Conservation (phyloP, 1,284 basidiomycete species). For the Puccinia triticina region DNA sequence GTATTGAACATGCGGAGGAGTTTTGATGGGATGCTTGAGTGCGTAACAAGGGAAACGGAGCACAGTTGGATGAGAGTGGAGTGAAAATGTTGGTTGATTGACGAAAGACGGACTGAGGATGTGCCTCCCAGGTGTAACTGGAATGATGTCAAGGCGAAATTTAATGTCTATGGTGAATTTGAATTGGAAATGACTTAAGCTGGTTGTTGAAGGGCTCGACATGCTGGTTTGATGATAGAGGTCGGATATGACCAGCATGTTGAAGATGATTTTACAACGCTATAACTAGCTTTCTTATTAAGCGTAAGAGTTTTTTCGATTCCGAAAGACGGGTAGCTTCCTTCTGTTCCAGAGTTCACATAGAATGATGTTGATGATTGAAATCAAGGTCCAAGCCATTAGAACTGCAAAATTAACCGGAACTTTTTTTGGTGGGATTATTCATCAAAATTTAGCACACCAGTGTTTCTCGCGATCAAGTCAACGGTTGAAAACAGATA, state of each 20-base stretch:
- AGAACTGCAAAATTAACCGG: constrained; percentile 42
- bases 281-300: background rate
- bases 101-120: background rate
- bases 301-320: background rate
- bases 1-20: background rate
- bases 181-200: background rate
- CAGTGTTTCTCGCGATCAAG: background rate
- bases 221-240: background rate
- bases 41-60: background rate
- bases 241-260: background rate
- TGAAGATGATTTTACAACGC: background rate
- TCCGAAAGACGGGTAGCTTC: constrained; percentile 6
- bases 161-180: background rate
- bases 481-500: background rate
- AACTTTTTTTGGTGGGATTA: constrained; percentile 6
- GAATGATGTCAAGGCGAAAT: background rate
- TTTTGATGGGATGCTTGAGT: background rate
- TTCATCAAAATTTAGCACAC: background rate
- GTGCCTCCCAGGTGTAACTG: background rate
- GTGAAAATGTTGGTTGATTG: background rate
- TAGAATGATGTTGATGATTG: constrained; percentile 16
- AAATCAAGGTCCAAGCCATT: constrained; percentile 36
- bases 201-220: background rate
- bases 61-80: background rate
- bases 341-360: constrained; percentile 24